Conservation (phyloP, 305 asterid genomes). For the Salvia sclarea region DNA sequence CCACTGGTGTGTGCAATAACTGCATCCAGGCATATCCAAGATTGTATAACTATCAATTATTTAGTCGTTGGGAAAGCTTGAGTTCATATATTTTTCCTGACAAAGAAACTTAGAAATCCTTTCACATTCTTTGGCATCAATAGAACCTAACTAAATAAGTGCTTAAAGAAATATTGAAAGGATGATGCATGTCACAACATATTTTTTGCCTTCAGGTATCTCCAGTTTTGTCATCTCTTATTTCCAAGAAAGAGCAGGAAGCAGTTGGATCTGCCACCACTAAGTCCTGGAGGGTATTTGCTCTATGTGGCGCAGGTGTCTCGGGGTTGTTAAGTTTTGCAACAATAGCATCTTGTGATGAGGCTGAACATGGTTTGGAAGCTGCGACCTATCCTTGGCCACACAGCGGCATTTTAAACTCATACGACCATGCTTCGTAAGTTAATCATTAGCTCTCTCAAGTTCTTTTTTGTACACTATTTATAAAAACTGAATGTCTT, state of each 20-base stretch:
- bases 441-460: conserved; percentile 33
- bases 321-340: conserved; percentile 67
- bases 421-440: conserved; percentile 84
- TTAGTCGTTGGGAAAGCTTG: not conserved
- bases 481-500: not conserved
- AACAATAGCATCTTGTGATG: conserved; percentile 69
- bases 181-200: not conserved
- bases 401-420: conserved; percentile 73
- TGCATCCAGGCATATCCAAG: conserved; percentile 14
- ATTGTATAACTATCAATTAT: not conserved
- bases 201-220: conserved; percentile 44
- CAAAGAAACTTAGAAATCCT: not conserved
- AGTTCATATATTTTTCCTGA: not conserved
- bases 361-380: conserved; percentile 85
- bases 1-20: not conserved
- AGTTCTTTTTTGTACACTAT: conserved; percentile 4
- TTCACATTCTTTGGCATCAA: too few species aligned
- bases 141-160: too few species aligned
- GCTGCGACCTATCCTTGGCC: conserved; percentile 77
- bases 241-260: conserved; percentile 56
- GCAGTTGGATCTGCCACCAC: conserved; percentile 47
- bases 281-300: conserved; percentile 54
- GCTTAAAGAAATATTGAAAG: not conserved
- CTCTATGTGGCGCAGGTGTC: conserved; percentile 71
- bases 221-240: conserved; percentile 46